These are phyloP conservation scores for Pezicula carpinea DNA, from an alignment of 2,329 filamentous ascomycete species.

Conservation along the genomic window DNA sequence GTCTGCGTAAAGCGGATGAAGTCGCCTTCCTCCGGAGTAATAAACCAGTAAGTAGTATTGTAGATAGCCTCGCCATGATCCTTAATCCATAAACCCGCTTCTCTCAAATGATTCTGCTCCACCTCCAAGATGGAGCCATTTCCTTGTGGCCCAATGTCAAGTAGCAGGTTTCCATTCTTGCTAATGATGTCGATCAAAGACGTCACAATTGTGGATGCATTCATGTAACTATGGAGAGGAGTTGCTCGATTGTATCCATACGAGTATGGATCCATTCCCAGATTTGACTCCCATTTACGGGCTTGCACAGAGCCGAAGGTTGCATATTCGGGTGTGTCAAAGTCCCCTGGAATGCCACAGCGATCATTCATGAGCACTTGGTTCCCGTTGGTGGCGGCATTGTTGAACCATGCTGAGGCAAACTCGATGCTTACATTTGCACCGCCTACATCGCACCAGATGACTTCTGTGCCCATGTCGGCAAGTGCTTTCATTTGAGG, in stretches of 20 bases:
- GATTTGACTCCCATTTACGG: slow-evolving; percentile 55
- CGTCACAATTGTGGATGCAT: slow-evolving; percentile 40
- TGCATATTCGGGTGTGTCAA: slow-evolving; percentile 56
- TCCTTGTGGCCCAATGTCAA: slow-evolving; percentile 49
- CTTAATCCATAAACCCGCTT: slow-evolving; percentile 49
- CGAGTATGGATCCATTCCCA: slow-evolving; percentile 53
- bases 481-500: slow-evolving; percentile 41
- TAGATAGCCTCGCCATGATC: slow-evolving; percentile 49
- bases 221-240: slow-evolving; percentile 43
- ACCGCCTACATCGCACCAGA: slow-evolving; percentile 43
- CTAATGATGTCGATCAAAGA: slow-evolving; percentile 45
- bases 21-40: slow-evolving; percentile 19
- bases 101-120: slow-evolving; percentile 40
- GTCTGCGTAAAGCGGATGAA: slow-evolving; percentile 7
- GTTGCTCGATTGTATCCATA: slow-evolving; percentile 57
- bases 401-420: slow-evolving; percentile 36
- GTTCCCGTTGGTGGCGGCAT: slow-evolving; percentile 31
- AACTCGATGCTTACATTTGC: slow-evolving; percentile 36
- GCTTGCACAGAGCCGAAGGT: slow-evolving; percentile 42
- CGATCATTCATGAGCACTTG: slow-evolving; percentile 51
- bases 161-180: slow-evolving; percentile 51
- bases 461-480: slow-evolving; percentile 37
- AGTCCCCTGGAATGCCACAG: slow-evolving; percentile 50
- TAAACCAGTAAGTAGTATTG: slow-evolving; percentile 46
- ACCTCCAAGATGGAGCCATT: slow-evolving; percentile 47